These are phyloP conservation scores for Alternaria sp. DNA, from an alignment of 2,329 filamentous ascomycete genomes.

Conservation along the genomic window DNA sequence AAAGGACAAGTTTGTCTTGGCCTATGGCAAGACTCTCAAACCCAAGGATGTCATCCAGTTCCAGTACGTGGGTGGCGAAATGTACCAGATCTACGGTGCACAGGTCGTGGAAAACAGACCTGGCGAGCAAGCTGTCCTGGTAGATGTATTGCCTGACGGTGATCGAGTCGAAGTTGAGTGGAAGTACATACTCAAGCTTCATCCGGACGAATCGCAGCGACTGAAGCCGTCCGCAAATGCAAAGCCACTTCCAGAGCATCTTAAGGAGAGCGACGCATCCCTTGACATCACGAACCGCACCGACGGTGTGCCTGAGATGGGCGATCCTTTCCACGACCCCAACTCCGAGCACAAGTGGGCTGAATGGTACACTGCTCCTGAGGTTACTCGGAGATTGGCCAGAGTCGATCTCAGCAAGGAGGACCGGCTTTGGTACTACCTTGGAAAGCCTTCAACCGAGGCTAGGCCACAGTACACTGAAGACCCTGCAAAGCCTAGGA, in stretches of 20 bases:
- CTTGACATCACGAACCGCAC: constrained; percentile 55
- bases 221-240: constrained; percentile 78
- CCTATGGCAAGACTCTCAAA: constrained; percentile 72
- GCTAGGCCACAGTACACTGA: constrained; percentile 91
- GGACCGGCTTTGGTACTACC: constrained; percentile 85
- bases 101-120: constrained; percentile 82
- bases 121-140: constrained; percentile 75
- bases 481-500: constrained; percentile 65
- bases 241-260: constrained; percentile 69
- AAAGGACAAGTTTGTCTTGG: constrained; percentile 69
- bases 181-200: constrained; percentile 80
- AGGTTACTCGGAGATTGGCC: constrained; percentile 59
- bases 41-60: constrained; percentile 83
- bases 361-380: constrained; percentile 71
- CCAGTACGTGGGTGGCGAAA: constrained; percentile 75
- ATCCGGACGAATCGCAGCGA: constrained; percentile 72
- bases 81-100: constrained; percentile 91
- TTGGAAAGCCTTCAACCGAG: constrained; percentile 86
- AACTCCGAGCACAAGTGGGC: constrained; percentile 56
- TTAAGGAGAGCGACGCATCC: constrained; percentile 55
- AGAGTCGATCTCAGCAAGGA: constrained; percentile 75
- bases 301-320: constrained; percentile 57
- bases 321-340: constrained; percentile 56
- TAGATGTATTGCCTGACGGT: constrained; percentile 84
- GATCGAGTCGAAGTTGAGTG: constrained; percentile 80